phyloP scores from a whole-genome alignment of 306 rosid species.

The Pterocarpus macrocarpus region DNA sequence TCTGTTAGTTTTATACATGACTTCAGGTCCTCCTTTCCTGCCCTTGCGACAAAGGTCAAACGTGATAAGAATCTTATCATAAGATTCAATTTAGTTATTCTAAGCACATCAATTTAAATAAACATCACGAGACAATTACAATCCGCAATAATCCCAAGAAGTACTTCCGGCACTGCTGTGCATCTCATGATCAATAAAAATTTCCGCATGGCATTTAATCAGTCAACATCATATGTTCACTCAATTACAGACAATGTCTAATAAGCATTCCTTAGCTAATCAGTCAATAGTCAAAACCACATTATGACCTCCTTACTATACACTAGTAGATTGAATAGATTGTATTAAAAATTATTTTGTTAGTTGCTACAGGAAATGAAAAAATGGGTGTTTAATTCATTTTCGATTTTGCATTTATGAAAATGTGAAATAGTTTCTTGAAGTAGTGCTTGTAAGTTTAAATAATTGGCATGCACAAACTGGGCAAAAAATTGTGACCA shows the following conservation, averaged over 20 bases:
- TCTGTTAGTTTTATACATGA: not conserved
- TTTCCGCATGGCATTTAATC: not conserved
- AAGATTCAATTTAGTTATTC: constrained; percentile 4
- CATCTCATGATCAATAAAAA: not conserved
- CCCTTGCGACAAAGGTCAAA: constrained; percentile 2
- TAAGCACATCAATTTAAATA: constrained; percentile 19
- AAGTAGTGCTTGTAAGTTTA: too few relatives aligned
- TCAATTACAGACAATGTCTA: not conserved
- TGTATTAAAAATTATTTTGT: too few relatives aligned
- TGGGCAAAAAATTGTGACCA: too few relatives aligned
- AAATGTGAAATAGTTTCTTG: too few relatives aligned
- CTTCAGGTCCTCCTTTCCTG: not conserved
- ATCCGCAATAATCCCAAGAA: not conserved
- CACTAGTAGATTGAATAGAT: not conserved
- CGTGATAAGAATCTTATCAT: not conserved
- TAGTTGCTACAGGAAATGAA: too few relatives aligned
- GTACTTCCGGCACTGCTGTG: not conserved
- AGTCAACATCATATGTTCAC: constrained; percentile 18
- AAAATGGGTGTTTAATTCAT: too few relatives aligned
- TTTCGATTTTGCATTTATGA: too few relatives aligned
- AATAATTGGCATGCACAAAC: too few relatives aligned
- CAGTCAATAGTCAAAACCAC: not conserved
- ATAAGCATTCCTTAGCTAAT: not conserved
- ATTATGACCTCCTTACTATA: constrained; percentile 2
- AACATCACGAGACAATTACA: not conserved